These are phyloP conservation scores for Themeda triandra DNA, from an alignment of 176 grass and related monocot genomes.

Conservation along the genomic window DNA sequence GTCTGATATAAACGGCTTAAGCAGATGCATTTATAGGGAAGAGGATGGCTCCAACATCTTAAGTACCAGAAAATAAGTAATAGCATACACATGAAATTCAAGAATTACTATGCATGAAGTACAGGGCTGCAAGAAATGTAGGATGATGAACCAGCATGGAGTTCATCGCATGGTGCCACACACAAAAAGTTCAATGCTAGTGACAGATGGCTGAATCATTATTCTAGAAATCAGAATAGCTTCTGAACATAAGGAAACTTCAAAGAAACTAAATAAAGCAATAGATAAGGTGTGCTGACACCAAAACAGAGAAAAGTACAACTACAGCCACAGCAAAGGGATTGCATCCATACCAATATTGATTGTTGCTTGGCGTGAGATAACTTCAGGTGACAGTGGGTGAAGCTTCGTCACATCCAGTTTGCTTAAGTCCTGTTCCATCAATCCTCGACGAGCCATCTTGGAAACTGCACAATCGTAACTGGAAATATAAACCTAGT, in stretches of 20 bases:
- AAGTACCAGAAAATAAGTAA: neutral
- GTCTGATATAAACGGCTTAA: neutral
- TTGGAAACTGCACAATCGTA: constrained; percentile 2
- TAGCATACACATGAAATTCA: neutral
- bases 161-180: neutral
- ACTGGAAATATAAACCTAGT: neutral
- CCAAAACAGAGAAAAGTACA: neutral
- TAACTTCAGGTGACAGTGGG: constrained; percentile 80
- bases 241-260: neutral
- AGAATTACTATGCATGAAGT: neutral
- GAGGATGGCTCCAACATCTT: neutral
- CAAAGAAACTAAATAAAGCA: neutral
- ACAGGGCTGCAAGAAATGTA: neutral
- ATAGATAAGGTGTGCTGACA: neutral
- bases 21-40: neutral
- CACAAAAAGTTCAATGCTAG: neutral
- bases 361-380: constrained; percentile 78
- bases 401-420: constrained; percentile 77
- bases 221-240: neutral
- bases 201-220: neutral
- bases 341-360: constrained; percentile 68
- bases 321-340: neutral
- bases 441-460: constrained; percentile 80
- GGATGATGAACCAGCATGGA: neutral
- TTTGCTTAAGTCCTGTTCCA: constrained; percentile 90